Base-by-base conservation (phyloP, 2,329 filamentous ascomycete genomes). In the Fusarium agapanthi region DNA sequence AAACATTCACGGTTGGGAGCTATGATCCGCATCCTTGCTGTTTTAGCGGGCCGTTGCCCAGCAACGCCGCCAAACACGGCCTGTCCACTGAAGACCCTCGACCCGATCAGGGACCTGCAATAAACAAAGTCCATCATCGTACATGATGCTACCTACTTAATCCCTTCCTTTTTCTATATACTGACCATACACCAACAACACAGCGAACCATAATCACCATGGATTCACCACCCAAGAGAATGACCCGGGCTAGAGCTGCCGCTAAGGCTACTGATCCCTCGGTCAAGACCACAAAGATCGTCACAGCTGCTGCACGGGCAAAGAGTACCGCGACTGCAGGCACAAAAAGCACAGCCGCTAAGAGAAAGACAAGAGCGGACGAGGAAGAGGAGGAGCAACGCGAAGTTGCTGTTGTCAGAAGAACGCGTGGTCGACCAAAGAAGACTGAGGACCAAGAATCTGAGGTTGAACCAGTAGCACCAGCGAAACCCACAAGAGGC, bases 161-260 rank as follows among this genome's bases (percentile, higher is more conserved):
- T 50, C 56, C 47, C 55, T 69, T 69, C 53, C 60, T 72, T 53
- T 30, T 65, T 70, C 51, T 71, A 51, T 55, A 73, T 76, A 75
- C 77, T 79, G 78, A 78, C 75, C 38, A n/a, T 54, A 53, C 53
- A 28, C 63, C 28, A 53, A 61, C 35, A 44, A 69, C 61, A 71
- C 67, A 65, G 72, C 48, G 61, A 69, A 66, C 61, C 56, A 24
- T 8, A 60, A 41, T 41, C 69, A 83, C 57, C 71, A 89, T 90
- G 88, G 86, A 88, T 72, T 89, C 87, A 65, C 88, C 88, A 57
- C 88, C 88, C 40, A 89, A 89, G 81, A 86, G 88, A 72, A 85
- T 90, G 76, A 90, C 88, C 69, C 86, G 88, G 57, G 81, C 85
- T 50, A 80, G 85, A 65, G 83, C 84, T 37, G 83, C 84, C 34